Base-by-base conservation (phyloP, 2,329 filamentous ascomycete species). In the Pseudocercospora musae region DNA sequence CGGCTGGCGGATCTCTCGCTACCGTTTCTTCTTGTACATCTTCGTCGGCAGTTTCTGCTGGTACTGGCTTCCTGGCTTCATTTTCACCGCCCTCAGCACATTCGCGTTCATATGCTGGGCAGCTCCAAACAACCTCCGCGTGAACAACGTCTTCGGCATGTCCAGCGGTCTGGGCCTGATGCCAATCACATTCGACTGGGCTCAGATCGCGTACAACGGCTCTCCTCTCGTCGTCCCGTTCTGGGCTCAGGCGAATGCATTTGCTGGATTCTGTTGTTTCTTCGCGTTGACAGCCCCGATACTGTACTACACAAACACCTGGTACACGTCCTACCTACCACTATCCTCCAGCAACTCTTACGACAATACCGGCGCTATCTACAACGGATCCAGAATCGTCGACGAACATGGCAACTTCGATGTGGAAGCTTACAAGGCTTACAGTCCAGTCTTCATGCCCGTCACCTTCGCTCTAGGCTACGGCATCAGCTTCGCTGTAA, bases 401-500 rank as follows among this genome's bases (percentile, higher is more conserved):
- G 54, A 57, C 29, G n/a, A 57, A 29, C 54, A 46, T 11, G 54
- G 54, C 23, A 2, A 44, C 11, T 57, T 57, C 13, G 33, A 44
- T 21, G 21, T 18, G 15, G 54, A 57, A 25, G 54, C 37, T 23
- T 57, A 57, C 21, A 29, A 42, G 11, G 42, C 37, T 8, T 57
- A 57, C 37, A 44, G 33, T 20, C 54, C 54, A 10, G 33, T 57
- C 31, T 57, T 57, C 37, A 57, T 57, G 54, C 54, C 54, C 3
- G 54, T n/a, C 5, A 57, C 54, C 6, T 57, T 57, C 29, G 54
- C 54, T 13, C 33, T 57, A 11, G 37, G 33, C n/a, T 57, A 57
- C 23, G 54, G 54, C 18, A 57, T 80, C 25, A 85, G 83, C 68
- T 84, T 80, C 59, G 66, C 77, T 7, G 79, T 76, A 0, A 83